These are phyloP conservation scores for Cladophialophora chaetospira DNA, from an alignment of 2,329 filamentous ascomycete genomes.

Conservation along the genomic window DNA sequence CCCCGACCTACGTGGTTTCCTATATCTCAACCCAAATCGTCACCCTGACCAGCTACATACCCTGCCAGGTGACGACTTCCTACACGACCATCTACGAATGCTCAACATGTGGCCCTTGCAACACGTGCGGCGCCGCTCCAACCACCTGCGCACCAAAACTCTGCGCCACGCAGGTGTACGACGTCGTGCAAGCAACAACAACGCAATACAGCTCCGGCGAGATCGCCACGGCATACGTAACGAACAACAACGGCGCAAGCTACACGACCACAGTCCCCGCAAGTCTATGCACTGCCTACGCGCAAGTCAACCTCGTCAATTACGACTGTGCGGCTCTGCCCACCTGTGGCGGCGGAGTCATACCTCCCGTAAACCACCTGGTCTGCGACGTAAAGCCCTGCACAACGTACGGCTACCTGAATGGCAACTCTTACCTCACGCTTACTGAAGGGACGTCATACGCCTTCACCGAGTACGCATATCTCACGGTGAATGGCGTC, in stretches of 20 bases:
- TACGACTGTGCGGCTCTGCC: conserved; percentile 2
- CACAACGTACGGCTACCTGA: background rate
- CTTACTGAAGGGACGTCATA: conserved; percentile 10
- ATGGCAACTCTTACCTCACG: conserved; percentile 3
- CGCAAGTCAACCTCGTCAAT: background rate
- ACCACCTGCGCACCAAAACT: conserved; percentile 7
- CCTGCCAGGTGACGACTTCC: conserved; percentile 3
- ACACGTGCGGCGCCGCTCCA: background rate
- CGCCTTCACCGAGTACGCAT: background rate
- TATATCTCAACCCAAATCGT: conserved; percentile 7
- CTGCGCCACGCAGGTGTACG: background rate
- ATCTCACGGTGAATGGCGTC: conserved; percentile 3
- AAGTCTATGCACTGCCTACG: background rate
- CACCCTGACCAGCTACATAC: conserved; percentile 6
- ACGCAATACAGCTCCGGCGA: conserved; percentile 2
- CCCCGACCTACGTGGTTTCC: conserved; percentile 1
- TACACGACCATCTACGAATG: conserved; percentile 10
- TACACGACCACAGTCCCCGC: conserved; percentile 4
- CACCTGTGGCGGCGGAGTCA: background rate
- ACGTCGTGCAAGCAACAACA: conserved; percentile 2
- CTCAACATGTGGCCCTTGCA: conserved; percentile 2
- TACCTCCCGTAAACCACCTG: background rate
- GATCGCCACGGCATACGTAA: conserved; percentile 4
- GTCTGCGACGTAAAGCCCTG: conserved; percentile 6
- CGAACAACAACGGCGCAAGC: conserved; percentile 1